phyloP scores from a whole-genome alignment of 768 basidiomycete species.

The Holtermanniella nyarrowii region DNA sequence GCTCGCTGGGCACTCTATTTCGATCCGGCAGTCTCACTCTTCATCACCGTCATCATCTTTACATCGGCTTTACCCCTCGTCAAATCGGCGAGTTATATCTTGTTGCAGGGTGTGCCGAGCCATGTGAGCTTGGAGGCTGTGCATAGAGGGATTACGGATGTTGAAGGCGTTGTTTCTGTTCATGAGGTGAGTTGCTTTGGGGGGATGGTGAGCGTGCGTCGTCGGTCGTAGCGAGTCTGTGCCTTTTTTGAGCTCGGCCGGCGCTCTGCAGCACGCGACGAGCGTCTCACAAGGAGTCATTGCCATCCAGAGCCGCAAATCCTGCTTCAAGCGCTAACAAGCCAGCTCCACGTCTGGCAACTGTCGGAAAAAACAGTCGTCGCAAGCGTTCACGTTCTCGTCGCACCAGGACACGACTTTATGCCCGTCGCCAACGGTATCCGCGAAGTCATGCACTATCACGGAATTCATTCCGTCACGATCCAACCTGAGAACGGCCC shows the following conservation, averaged over 20 bases:
- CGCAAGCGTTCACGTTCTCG: conserved; percentile 88
- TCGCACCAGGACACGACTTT: conserved; percentile 71
- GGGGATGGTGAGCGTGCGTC: no score
- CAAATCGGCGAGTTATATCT: conserved; percentile 83
- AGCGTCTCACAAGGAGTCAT: no score
- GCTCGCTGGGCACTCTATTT: conserved; percentile 83
- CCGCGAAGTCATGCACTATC: conserved; percentile 69
- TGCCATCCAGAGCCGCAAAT: no score
- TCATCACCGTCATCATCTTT: conserved; percentile 95
- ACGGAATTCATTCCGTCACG: conserved; percentile 88
- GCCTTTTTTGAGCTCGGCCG: no score
- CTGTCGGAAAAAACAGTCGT: conserved; percentile 90
- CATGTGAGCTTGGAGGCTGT: conserved; percentile 84
- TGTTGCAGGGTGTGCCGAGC: conserved; percentile 86
- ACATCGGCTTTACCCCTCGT: conserved; percentile 79
- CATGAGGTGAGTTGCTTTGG: conserved; percentile 45
- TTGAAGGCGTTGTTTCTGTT: conserved; percentile 75
- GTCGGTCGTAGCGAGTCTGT: no score
- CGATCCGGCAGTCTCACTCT: conserved; percentile 82
- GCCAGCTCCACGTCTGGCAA: conserved; percentile 92
- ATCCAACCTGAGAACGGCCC: conserved; percentile 81
- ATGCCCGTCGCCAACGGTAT: conserved; percentile 82
- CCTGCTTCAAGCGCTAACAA: no score
- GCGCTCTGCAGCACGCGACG: no score
- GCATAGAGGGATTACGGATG: conserved; percentile 62